phyloP scores from a whole-genome alignment of 2,329 filamentous ascomycete genomes.

The Pleurostoma richardsiae region DNA sequence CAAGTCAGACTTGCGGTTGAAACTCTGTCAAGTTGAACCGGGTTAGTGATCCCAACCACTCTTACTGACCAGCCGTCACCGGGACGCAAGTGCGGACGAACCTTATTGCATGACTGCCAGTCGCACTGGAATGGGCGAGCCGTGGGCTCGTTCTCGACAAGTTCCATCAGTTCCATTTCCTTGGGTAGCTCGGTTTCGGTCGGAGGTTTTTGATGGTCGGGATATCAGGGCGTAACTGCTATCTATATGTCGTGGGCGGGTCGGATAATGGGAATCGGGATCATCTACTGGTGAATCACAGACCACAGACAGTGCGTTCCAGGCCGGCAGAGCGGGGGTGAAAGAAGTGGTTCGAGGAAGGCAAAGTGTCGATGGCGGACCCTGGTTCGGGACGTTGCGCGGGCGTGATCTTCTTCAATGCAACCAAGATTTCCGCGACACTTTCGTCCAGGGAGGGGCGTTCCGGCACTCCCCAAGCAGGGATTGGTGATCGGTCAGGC shows the following conservation, averaged over 20 bases:
- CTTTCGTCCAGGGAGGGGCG: slow-evolving; percentile 13
- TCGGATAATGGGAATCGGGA: slow-evolving; percentile 15
- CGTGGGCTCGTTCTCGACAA: slow-evolving; percentile 59
- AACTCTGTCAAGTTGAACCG: slow-evolving; percentile 46
- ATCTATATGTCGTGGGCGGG: slow-evolving; percentile 8
- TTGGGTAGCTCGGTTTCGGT: slow-evolving; percentile 10
- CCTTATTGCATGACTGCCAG: slow-evolving; percentile 59
- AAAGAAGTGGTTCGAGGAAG: slow-evolving; percentile 19
- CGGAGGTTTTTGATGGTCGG: not conserved
- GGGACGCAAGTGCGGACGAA: slow-evolving; percentile 23
- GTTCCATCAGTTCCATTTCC: slow-evolving; percentile 59
- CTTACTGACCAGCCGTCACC: not conserved
- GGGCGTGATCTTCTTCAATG: slow-evolving; percentile 30
- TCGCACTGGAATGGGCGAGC: slow-evolving; percentile 60
- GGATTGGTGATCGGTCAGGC: no score
- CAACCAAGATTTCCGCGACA: slow-evolving; percentile 22
- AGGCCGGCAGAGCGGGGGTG: slow-evolving; percentile 12
- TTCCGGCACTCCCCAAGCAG: slow-evolving; percentile 9
- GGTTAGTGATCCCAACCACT: not conserved
- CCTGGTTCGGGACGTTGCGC: slow-evolving; percentile 24
- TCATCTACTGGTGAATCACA: not conserved
- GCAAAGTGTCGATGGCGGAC: slow-evolving; percentile 18
- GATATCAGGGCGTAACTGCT: not conserved
- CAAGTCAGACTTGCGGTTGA: slow-evolving; percentile 68
- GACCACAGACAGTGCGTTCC: slow-evolving; percentile 11